A percentile compares a stretch with the other conserved stretches of the same genome.
Conservation (phyloP, 2,329 filamentous ascomycete genomes). For the Ceratocystis destructans region DNA sequence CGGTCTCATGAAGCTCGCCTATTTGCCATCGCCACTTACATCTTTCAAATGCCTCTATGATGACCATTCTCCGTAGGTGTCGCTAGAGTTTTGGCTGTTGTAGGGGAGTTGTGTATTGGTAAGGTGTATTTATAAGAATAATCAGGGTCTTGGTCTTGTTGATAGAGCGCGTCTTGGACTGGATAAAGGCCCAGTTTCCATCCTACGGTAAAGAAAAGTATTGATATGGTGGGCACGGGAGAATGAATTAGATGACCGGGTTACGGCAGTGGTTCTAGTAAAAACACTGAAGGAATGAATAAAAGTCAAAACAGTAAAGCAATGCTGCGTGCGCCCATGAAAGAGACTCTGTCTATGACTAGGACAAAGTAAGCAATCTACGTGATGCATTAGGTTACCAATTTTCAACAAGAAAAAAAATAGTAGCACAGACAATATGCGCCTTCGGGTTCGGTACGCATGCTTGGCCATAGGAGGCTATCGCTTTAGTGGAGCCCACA, state of each 20-base stretch:
- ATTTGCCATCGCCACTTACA: background rate
- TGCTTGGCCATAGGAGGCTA: background rate
- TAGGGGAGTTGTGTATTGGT: background rate
- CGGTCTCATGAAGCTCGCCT: constrained; percentile 5
- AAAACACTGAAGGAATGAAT: constrained; percentile 13
- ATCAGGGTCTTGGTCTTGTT: background rate
- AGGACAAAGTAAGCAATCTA: background rate
- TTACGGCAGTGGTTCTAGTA: constrained; percentile 7
- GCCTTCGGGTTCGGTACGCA: background rate
- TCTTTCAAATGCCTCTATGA: constrained; percentile 1
- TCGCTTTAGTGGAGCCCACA: background rate
- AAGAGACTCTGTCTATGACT: background rate
- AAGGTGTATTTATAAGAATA: background rate
- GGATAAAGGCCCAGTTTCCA: background rate
- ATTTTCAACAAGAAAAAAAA: too few species aligned
- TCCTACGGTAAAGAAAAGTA: constrained; percentile 9
- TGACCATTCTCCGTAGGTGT: background rate
- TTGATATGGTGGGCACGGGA: background rate
- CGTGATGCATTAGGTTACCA: background rate
- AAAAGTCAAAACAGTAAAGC: constrained; percentile 8
- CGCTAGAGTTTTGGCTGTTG: background rate
- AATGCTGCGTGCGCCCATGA: background rate
- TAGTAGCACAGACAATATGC: too few species aligned
- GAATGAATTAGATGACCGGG: constrained; percentile 10
- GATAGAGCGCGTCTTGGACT: background rate